Conservation (phyloP, 2,329 filamentous ascomycete species). For the Pseudogymnoascus sp. region DNA sequence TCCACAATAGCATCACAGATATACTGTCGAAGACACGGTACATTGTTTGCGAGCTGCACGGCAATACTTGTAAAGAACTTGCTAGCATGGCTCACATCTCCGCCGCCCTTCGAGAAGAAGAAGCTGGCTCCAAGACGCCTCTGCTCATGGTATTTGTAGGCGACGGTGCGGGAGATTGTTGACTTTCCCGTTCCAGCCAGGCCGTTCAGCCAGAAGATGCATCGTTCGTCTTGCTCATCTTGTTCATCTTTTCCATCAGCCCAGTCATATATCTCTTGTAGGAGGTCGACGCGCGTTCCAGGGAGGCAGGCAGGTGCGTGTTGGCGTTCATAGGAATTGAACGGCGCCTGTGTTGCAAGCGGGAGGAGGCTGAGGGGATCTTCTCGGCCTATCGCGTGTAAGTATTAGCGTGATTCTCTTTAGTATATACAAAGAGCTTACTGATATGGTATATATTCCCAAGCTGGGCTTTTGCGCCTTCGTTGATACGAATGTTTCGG, state of each 20-base stretch:
- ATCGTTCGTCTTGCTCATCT: slow-evolving; percentile 11
- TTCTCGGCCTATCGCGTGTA: too few relatives aligned
- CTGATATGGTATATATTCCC: background rate
- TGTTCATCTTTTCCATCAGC: slow-evolving; percentile 12
- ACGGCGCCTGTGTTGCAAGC: slow-evolving; percentile 15
- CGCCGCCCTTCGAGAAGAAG: background rate
- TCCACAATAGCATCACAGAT: background rate
- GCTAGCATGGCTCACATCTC: slow-evolving; percentile 13
- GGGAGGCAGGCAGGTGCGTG: slow-evolving; percentile 22
- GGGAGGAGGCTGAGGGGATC: slow-evolving; percentile 9
- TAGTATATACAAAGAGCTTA: too few relatives aligned
- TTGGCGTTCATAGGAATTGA: slow-evolving; percentile 19
- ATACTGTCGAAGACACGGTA: too few relatives aligned
- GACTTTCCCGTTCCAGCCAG: slow-evolving; percentile 32
- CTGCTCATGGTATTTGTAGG: slow-evolving; percentile 14
- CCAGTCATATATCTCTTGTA: slow-evolving; percentile 21
- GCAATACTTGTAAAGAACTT: slow-evolving; percentile 14
- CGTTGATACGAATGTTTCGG: background rate
- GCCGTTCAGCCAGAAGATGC: slow-evolving; percentile 31
- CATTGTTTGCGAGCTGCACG: background rate
- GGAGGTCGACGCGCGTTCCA: slow-evolving; percentile 22
- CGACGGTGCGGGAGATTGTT: slow-evolving; percentile 31
- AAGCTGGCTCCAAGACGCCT: background rate
- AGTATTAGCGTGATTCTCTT: too few relatives aligned
- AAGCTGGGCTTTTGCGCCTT: background rate